Evolutionary conservation across 1,139 yeast genomes (phyloP).

Genomic region (Lodderomyces beijingensis): DNA sequence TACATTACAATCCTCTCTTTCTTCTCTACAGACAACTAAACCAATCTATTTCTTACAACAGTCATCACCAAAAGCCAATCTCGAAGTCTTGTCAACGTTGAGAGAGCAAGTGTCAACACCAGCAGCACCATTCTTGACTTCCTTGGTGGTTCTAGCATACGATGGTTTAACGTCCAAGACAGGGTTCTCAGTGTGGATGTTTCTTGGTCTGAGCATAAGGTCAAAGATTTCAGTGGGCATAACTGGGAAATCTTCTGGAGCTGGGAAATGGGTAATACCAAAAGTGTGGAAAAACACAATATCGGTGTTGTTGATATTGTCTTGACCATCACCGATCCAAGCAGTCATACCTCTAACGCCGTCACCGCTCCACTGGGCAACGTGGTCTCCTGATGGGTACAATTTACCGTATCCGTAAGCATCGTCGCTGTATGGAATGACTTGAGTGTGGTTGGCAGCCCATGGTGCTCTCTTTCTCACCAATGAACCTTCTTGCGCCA

Average conservation of each 20-base stretch:
- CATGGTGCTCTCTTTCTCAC: conserved; percentile 81
- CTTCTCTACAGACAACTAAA: background rate
- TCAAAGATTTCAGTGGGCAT: conserved; percentile 85
- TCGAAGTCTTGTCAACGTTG: conserved; percentile 37
- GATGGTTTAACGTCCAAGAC: conserved; percentile 72
- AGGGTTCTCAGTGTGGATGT: conserved; percentile 73
- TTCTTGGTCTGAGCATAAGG: conserved; percentile 71
- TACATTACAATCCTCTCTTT: conserved; percentile 1
- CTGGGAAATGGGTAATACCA: conserved; percentile 82
- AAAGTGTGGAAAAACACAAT: conserved; percentile 74
- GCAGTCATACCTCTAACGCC: conserved; percentile 66
- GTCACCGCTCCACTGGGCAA: conserved; percentile 77
- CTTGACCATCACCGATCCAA: conserved; percentile 70
- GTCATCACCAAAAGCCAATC: conserved; percentile 24
- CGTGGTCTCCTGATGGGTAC: conserved; percentile 78
- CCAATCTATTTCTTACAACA: conserved; percentile 17
- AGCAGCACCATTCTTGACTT: conserved; percentile 40
- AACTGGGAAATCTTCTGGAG: conserved; percentile 86
- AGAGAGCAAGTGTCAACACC: conserved; percentile 36
- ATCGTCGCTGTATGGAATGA: conserved; percentile 63
- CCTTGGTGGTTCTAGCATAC: conserved; percentile 58
- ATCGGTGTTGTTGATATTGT: conserved; percentile 61
- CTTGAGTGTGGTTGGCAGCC: conserved; percentile 66
- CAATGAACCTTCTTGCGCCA: conserved; percentile 70
- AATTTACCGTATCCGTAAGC: conserved; percentile 49